Base-by-base conservation (phyloP, 306 rosid genomes). In the Crataegus laevigata region DNA sequence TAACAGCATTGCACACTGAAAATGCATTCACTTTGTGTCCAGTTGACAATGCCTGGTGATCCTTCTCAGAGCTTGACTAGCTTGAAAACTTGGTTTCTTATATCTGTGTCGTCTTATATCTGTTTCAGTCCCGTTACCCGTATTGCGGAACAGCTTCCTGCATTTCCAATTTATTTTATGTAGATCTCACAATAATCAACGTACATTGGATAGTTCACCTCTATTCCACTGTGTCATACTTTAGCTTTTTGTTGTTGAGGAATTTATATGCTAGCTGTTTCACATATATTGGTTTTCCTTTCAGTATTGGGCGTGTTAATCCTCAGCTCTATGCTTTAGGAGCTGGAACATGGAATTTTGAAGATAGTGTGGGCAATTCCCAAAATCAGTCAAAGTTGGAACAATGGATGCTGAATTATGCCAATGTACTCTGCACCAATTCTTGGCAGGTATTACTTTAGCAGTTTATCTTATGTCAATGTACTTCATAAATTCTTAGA, bases 271-370 rank as follows among this genome's bases (percentile, higher is more conserved):
- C 52, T 21, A 22, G 17, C 64, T 74, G 58, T 78, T 60, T 65
- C 62, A 70, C 81, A 80, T 61, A 81, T 69, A 59, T 47, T 72
- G 60, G 32, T 54, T 76, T 72, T 82, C 43, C 32, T 84, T 81
- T 79, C 82, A 94, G 98, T 87, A 94, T 94, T 85, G 98, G 98
- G 85, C 84, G 71, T 38, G 85, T 94, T 77, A 85, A 94, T 87
- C 90, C 91, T 22, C 90, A 90, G 72, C 80, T 94, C 67, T 94
- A 90, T 75, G 93, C 93, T 79, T 81, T 94, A 80, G 98, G 87
- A 60, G 85, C 91, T 59, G 89, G 88, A 75, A 72, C 91, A 62
- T 68, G 84, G 94, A 84, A 81, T 75, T 80, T 57, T 68, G 86
- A 84, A 77, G 82, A 78, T 78, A 64, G 75, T 60, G 75, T 54